These are phyloP conservation scores for Xylaria flabelliformis DNA, from an alignment of 495 filamentous ascomycete species.

Conservation along the genomic window DNA sequence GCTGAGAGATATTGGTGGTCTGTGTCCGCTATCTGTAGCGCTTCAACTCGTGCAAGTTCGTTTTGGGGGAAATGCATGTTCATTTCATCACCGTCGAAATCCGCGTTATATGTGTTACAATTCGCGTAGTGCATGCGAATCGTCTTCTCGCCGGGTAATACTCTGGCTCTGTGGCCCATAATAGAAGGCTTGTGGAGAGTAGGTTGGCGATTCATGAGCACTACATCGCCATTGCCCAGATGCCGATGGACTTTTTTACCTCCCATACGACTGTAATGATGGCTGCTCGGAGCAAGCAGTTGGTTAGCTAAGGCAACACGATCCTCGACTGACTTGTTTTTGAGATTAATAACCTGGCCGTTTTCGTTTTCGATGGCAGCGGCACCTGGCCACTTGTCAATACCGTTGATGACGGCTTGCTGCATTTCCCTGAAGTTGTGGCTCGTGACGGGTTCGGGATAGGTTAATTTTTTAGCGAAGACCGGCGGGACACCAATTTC, in stretches of 20 bases:
- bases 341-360: conserved; percentile 86
- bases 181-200: conserved; percentile 99
- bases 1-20: conserved; percentile 96
- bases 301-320: conserved; percentile 87
- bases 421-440: conserved; percentile 96
- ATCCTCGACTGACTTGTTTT: conserved; percentile 84
- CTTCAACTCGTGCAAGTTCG: conserved; percentile 90
- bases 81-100: conserved; percentile 99
- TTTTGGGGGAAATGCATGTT: conserved; percentile 99
- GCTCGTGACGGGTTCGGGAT: conserved; percentile 94
- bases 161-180: conserved; percentile 94
- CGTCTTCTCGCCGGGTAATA: conserved; percentile 91
- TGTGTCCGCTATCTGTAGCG: conserved; percentile 89
- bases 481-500: conserved; percentile 98
- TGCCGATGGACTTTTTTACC: conserved; percentile 98
- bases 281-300: conserved; percentile 84
- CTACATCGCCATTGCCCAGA: conserved; percentile 93
- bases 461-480: conserved; percentile 95
- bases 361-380: conserved; percentile 94
- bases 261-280: conserved; percentile 72
- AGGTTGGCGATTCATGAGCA: conserved; percentile 99
- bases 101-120: conserved; percentile 99
- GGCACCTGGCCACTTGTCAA: conserved; percentile 93
- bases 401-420: conserved; percentile 94
- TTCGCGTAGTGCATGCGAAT: conserved; percentile 99